A percentile compares a stretch with the other conserved stretches of the same genome.
These are phyloP conservation scores for Umbellularia californica DNA, from an alignment of 164 flowering plant genomes.

Conservation along the genomic window DNA sequence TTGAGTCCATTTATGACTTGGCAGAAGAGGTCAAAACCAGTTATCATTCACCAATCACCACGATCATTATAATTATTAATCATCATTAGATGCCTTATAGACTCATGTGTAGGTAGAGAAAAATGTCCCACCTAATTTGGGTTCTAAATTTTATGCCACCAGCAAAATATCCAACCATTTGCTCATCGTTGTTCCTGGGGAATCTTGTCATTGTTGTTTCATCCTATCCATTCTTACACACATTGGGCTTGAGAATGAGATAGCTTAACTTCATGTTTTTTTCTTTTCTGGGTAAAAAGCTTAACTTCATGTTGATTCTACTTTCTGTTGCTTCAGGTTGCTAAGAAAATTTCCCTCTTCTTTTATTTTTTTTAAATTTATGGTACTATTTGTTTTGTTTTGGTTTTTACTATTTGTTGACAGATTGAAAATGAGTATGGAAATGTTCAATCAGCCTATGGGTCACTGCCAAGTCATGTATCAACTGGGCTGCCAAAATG, in stretches of 20 bases:
- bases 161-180: too few relatives aligned
- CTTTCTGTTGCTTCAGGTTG: too few relatives aligned
- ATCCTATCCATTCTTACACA: neutral
- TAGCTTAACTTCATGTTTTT: too few relatives aligned
- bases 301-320: too few relatives aligned
- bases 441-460: slow-evolving; percentile 54
- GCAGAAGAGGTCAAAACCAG: neutral
- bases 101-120: too few relatives aligned
- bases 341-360: too few relatives aligned
- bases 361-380: too few relatives aligned
- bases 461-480: slow-evolving; percentile 44
- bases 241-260: neutral
- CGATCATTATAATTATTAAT: too few relatives aligned
- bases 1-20: neutral
- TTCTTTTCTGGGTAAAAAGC: too few relatives aligned
- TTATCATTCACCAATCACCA: neutral
- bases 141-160: neutral
- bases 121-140: neutral
- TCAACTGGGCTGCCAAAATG: slow-evolving; percentile 86
- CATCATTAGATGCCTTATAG: too few relatives aligned
- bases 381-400: too few relatives aligned
- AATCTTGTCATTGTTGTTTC: neutral
- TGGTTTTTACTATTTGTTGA: neutral
- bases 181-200: neutral
- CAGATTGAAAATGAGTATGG: slow-evolving; percentile 95